Conservation (phyloP, 108 stramenopile genomes). For the Pseudonitzschia pungens region DNA sequence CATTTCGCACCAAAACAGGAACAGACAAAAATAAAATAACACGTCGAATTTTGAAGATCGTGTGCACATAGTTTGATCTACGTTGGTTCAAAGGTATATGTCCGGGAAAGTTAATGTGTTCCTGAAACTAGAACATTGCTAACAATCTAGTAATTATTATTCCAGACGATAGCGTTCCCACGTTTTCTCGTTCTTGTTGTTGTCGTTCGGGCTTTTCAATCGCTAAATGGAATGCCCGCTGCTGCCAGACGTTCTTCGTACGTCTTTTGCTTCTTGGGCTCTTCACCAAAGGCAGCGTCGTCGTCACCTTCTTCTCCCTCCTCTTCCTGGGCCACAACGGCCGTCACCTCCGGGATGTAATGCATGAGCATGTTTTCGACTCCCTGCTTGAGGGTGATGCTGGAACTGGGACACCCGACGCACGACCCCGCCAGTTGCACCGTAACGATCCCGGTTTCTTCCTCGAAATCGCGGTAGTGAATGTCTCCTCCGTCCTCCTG, state of each 20-base stretch:
- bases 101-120: too few relatives aligned
- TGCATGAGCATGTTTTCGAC: conserved; percentile 99
- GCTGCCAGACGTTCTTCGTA: conserved; percentile 85
- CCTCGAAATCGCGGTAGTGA: conserved; percentile 87
- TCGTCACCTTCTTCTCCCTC: conserved; percentile 49
- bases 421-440: conserved; percentile 89
- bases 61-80: too few relatives aligned
- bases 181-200: too few relatives aligned
- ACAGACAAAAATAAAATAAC: too few relatives aligned
- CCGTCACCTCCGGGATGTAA: conserved; percentile 97
- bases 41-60: too few relatives aligned
- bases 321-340: conserved; percentile 79
- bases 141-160: too few relatives aligned
- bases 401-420: conserved; percentile 94
- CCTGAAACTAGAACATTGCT: too few relatives aligned
- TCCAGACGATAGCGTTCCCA: too few relatives aligned
- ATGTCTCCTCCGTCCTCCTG: conserved; percentile 99
- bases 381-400: conserved; percentile 96
- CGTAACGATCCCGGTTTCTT: conserved; percentile 80
- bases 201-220: too few relatives aligned
- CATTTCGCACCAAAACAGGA: too few relatives aligned
- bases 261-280: conserved; percentile 62
- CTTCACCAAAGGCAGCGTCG: conserved; percentile 18
- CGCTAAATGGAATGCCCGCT: conserved; percentile 88
- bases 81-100: too few relatives aligned